These are phyloP conservation scores for Gillenia trifoliata DNA, from an alignment of 306 rosid genomes.

Conservation along the genomic window DNA sequence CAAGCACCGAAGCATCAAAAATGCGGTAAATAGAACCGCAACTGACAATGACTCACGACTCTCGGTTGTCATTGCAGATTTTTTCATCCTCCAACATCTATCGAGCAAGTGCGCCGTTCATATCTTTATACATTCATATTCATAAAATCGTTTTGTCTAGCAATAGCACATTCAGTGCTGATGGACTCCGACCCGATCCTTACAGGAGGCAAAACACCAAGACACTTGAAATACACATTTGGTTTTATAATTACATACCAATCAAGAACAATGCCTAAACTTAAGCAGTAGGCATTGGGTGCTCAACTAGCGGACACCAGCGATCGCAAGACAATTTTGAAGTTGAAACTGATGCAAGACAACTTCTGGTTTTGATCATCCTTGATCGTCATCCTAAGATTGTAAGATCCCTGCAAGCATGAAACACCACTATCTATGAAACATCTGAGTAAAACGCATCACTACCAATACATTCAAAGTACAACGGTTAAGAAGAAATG, in stretches of 20 bases:
- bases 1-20: not conserved
- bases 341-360: conserved; percentile 66
- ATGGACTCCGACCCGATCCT: not conserved
- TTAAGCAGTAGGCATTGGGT: not conserved
- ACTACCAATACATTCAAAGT: not conserved
- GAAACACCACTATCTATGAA: not conserved
- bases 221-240: not conserved
- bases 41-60: not conserved
- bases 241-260: not conserved
- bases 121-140: not conserved
- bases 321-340: conserved; percentile 46
- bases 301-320: conserved; percentile 30
- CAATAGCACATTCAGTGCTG: not conserved
- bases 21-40: not conserved
- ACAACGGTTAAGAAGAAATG: not conserved
- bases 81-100: not conserved
- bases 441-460: not conserved
- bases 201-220: not conserved
- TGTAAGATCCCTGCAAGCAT: conserved; percentile 54
- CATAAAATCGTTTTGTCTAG: not conserved
- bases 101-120: not conserved
- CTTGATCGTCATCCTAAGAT: conserved; percentile 53
- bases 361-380: conserved; percentile 25
- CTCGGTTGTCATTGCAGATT: not conserved
- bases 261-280: conserved; percentile 8